Conservation (phyloP, 2,329 filamentous ascomycete species). For the Nemania sp. region DNA sequence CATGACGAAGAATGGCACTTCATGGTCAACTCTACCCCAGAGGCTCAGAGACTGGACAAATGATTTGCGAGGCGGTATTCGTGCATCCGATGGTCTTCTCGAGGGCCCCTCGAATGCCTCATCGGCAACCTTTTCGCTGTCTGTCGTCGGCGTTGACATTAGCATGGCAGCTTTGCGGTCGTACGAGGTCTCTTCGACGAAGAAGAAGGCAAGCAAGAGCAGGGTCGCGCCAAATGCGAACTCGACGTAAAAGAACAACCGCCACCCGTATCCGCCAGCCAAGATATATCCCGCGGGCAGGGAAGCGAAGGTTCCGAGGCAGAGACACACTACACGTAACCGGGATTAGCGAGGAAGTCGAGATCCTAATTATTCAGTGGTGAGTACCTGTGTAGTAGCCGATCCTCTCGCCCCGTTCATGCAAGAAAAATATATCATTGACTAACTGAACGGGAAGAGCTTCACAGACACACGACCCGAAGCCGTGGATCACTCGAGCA, state of each 20-base stretch:
- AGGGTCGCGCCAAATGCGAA: conserved; percentile 57
- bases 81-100: conserved; percentile 5
- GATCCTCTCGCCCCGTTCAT: conserved; percentile 56
- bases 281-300: conserved; percentile 67
- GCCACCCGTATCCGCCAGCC: conserved; percentile 60
- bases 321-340: conserved; percentile 52
- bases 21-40: conserved; percentile 46
- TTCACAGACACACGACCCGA: conserved; percentile 51
- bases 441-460: conserved; percentile 51
- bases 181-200: conserved; percentile 59
- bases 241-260: conserved; percentile 65
- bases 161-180: conserved; percentile 35
- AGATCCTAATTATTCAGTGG: not conserved
- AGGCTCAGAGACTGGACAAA: conserved; percentile 48
- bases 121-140: conserved; percentile 32
- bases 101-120: conserved; percentile 15
- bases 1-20: conserved; percentile 49
- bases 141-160: conserved; percentile 25
- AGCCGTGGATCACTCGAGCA: conserved; percentile 46
- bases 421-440: conserved; percentile 53
- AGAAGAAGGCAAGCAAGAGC: conserved; percentile 53
- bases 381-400: conserved; percentile 60
- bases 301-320: conserved; percentile 59
- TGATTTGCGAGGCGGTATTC: conserved; percentile 43
- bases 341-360: not conserved